Evolutionary conservation across 768 basidiomycete genomes (phyloP).

Genomic region (Thelephora ganbajun): DNA sequence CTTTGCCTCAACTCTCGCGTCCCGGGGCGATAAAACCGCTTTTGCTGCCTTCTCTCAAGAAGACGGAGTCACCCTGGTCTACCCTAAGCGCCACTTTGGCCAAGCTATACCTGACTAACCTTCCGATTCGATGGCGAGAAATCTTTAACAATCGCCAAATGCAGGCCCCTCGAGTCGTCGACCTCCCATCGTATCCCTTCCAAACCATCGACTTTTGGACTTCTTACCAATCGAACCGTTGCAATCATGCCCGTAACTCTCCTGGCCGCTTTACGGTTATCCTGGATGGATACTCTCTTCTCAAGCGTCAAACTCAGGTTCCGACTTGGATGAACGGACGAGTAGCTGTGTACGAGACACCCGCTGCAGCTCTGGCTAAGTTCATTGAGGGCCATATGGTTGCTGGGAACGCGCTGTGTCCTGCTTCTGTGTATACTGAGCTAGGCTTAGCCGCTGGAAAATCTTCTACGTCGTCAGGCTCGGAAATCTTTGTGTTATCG

Average conservation of each 20-base stretch:
- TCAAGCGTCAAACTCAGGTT: not conserved
- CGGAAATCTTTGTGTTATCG: slow-evolving; percentile 25
- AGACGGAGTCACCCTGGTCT: no score
- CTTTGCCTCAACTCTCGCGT: no score
- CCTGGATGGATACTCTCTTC: no score
- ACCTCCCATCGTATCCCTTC: slow-evolving; percentile 55
- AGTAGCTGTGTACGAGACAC: slow-evolving; percentile 36
- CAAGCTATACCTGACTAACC: slow-evolving; percentile 24
- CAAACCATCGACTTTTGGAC: slow-evolving; percentile 43
- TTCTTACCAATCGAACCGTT: slow-evolving; percentile 21
- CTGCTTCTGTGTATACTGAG: slow-evolving; percentile 54
- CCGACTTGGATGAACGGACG: not conserved
- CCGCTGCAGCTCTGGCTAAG: slow-evolving; percentile 26
- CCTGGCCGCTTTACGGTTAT: not conserved
- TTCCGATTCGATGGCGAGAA: slow-evolving; percentile 35
- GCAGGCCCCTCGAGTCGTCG: slow-evolving; percentile 16
- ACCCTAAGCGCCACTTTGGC: slow-evolving; percentile 30
- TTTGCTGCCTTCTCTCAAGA: no score
- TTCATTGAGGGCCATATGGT: slow-evolving; percentile 48
- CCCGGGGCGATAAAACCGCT: no score
- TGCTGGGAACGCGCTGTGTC: slow-evolving; percentile 31
- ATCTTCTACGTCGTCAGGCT: slow-evolving; percentile 18
- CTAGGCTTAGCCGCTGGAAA: slow-evolving; percentile 33
- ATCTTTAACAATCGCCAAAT: slow-evolving; percentile 27
- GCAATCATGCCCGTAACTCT: not conserved